Evolutionary conservation across 2,329 filamentous ascomycete genomes (phyloP).

Genomic region (Hyphodiscus sp.): DNA sequence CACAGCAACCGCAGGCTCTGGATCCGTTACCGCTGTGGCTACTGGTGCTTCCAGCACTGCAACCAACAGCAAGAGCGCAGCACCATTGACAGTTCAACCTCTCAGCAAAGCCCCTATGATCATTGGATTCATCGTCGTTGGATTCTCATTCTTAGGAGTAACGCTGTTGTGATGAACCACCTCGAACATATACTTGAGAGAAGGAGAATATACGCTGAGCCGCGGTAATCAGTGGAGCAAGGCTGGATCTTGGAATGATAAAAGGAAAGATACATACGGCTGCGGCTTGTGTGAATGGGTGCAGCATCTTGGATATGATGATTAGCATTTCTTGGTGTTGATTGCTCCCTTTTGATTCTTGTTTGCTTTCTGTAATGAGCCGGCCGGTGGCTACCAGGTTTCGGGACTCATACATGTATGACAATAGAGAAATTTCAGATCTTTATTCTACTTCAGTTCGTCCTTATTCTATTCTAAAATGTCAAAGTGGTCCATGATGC

Average conservation of each 20-base stretch:
- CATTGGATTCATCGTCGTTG: conserved; percentile 13
- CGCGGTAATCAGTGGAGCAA: conserved; percentile 28
- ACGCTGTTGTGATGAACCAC: conserved; percentile 13
- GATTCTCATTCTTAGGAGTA: conserved; percentile 19
- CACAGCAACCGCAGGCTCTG: conserved; percentile 23
- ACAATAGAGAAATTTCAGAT: not conserved
- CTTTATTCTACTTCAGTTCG: not conserved
- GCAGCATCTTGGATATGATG: conserved; percentile 2
- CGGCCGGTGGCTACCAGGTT: not conserved
- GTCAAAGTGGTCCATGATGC: too few relatives aligned
- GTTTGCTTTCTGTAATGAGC: not conserved
- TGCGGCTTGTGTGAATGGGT: not conserved
- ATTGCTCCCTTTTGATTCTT: not conserved
- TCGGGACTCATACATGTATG: not conserved
- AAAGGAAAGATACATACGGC: conserved; percentile 1
- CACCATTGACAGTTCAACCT: conserved; percentile 2
- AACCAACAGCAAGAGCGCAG: conserved; percentile 10
- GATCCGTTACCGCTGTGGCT: conserved; percentile 19
- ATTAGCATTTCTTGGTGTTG: not conserved
- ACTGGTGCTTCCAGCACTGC: conserved; percentile 3
- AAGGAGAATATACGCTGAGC: not conserved
- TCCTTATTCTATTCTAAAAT: too few relatives aligned
- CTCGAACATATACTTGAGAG: not conserved
- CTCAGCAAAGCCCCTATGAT: conserved; percentile 14
- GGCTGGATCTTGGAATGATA: conserved; percentile 19